These are phyloP conservation scores for Colletotrichum sp. DNA, from an alignment of 2,329 filamentous ascomycete genomes.

Conservation along the genomic window DNA sequence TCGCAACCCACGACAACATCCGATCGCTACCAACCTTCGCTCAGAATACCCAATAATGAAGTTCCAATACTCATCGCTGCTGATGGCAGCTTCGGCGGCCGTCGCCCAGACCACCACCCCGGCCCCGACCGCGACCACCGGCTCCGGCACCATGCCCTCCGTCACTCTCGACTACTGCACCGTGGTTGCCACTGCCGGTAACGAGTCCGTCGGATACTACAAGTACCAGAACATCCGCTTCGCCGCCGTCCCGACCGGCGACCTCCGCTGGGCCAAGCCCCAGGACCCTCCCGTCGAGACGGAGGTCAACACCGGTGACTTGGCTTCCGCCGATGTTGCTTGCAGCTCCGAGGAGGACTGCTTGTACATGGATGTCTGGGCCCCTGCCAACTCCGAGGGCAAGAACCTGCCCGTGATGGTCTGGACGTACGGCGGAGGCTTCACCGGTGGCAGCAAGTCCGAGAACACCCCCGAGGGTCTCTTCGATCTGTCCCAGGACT, in stretches of 20 bases:
- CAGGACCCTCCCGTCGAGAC: background rate
- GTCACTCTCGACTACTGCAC: slow-evolving; percentile 7
- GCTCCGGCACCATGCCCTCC: background rate
- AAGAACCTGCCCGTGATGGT: slow-evolving; percentile 37
- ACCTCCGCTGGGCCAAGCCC: slow-evolving; percentile 21
- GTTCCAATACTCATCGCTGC: background rate
- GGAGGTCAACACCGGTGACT: background rate
- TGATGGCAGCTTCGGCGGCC: background rate
- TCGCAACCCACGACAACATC: background rate
- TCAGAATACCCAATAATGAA: background rate
- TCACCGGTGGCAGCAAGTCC: slow-evolving; percentile 30
- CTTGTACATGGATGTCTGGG: background rate
- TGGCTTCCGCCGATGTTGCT: background rate
- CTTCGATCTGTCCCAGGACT: slow-evolving; percentile 28
- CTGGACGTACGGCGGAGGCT: slow-evolving; percentile 53
- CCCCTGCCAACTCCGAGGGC: background rate
- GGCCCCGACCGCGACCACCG: background rate
- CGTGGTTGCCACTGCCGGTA: background rate
- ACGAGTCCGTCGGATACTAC: slow-evolving; percentile 3
- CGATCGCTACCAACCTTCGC: background rate
- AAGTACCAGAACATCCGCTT: slow-evolving; percentile 30
- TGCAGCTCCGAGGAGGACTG: slow-evolving; percentile 2
- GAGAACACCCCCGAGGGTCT: slow-evolving; percentile 31
- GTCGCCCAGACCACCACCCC: background rate
- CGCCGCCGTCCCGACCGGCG: slow-evolving; percentile 24